These are phyloP conservation scores for Pouteria glomerata DNA, from an alignment of 148 eudicot species.

Conservation along the genomic window DNA sequence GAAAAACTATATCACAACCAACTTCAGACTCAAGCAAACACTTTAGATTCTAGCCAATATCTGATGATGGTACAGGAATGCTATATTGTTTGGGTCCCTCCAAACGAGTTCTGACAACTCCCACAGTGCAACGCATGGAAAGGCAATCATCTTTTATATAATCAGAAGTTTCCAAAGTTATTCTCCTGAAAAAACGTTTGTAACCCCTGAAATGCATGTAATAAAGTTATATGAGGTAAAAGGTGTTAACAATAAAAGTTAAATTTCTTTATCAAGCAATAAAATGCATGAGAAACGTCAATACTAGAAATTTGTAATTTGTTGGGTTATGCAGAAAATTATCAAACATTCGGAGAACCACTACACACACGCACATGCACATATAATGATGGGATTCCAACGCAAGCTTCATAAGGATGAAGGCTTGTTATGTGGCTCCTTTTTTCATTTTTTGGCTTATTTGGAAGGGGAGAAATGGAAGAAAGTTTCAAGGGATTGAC, in stretches of 20 bases:
- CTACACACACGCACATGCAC: not conserved
- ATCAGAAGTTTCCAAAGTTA: constrained; percentile 60
- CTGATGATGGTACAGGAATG: constrained; percentile 57
- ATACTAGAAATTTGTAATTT: not conserved
- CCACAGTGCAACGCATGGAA: constrained; percentile 74
- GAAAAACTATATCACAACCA: constrained; percentile 67
- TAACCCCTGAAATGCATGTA: constrained; percentile 69
- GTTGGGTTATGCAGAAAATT: too few species aligned
- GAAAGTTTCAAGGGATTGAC: too few species aligned
- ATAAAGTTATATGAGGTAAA: constrained; percentile 1
- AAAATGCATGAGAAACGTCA: not conserved
- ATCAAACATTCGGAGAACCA: not conserved
- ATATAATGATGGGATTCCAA: too few species aligned
- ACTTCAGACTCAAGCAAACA: constrained; percentile 55
- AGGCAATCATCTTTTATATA: constrained; percentile 69
- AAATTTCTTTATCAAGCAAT: not conserved
- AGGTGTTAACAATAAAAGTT: not conserved
- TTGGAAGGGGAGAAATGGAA: too few species aligned
- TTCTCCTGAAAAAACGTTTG: constrained; percentile 77
- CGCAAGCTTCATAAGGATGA: too few species aligned
- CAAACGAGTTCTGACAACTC: constrained; percentile 75
- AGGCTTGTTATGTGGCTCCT: too few species aligned
- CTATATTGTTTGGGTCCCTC: constrained; percentile 69
- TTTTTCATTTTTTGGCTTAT: too few species aligned
- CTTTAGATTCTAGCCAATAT: constrained; percentile 62